Conservation (phyloP, 768 basidiomycete genomes). For the Auriscalpium vulgare region DNA sequence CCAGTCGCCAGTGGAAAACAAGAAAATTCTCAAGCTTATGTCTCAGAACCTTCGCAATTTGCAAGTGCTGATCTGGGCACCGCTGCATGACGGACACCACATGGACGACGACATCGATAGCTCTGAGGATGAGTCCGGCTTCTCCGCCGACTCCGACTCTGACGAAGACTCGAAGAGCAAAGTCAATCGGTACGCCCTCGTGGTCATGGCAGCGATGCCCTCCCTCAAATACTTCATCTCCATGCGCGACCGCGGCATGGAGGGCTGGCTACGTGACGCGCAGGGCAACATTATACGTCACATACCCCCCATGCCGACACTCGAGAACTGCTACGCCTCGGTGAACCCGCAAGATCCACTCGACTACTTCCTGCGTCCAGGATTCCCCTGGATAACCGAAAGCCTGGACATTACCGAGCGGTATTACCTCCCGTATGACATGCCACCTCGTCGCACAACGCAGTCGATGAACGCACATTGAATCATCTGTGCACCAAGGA, state of each 20-base stretch:
- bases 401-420: no score
- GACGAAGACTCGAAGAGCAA: conserved; percentile 9
- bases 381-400: no score
- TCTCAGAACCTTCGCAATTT: conserved; percentile 4
- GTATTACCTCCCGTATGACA: no score
- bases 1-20: conserved; percentile 10
- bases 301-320: no score
- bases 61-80: conserved; percentile 12
- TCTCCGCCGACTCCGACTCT: conserved; percentile 8
- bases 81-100: not conserved
- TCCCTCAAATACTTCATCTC: conserved; percentile 12
- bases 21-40: conserved; percentile 7
- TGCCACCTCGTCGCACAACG: no score
- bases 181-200: conserved; percentile 8
- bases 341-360: no score
- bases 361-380: no score
- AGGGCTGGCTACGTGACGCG: conserved; percentile 3
- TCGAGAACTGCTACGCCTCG: no score
- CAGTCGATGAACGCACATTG: no score
- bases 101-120: conserved; percentile 3
- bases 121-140: conserved; percentile 4
- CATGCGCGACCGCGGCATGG: conserved; percentile 5
- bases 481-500: no score
- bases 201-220: conserved; percentile 6
- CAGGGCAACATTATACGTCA: not conserved